Evolutionary conservation across 352 stramenopile species (phyloP).

Genomic region (Poterioochromonas sp.): DNA sequence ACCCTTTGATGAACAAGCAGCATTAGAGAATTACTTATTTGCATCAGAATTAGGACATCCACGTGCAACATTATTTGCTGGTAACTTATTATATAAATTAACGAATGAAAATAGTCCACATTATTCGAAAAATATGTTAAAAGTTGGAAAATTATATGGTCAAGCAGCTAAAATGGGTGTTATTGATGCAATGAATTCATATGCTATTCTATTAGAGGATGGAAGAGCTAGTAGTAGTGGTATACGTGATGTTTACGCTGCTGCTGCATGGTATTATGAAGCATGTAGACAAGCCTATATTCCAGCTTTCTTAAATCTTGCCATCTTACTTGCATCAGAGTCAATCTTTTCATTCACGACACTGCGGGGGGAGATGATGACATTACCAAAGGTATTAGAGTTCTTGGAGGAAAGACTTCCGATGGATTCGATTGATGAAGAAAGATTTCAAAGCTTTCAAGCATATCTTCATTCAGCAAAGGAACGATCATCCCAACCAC

Average conservation of each 20-base stretch:
- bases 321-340: not conserved
- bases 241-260: not conserved
- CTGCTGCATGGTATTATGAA: conserved; percentile 4
- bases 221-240: not conserved
- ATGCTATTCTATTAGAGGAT: conserved; percentile 10
- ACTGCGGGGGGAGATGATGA: not conserved
- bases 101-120: not conserved
- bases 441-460: not conserved
- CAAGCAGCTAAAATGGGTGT: not conserved
- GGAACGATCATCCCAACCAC: too few relatives aligned
- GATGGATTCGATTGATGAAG: not conserved
- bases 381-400: not conserved
- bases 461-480: not conserved
- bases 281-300: not conserved
- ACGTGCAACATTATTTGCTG: not conserved
- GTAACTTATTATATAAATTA: conserved; percentile 13
- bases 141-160: not conserved
- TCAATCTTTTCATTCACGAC: not conserved
- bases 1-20: not conserved
- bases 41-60: not conserved
- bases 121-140: not conserved
- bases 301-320: not conserved
- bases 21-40: not conserved
- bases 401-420: not conserved
- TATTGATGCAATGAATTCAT: conserved; percentile 5